phyloP scores from a whole-genome alignment of 2,329 filamentous ascomycete species.

The Aspergillus chevalieri region DNA sequence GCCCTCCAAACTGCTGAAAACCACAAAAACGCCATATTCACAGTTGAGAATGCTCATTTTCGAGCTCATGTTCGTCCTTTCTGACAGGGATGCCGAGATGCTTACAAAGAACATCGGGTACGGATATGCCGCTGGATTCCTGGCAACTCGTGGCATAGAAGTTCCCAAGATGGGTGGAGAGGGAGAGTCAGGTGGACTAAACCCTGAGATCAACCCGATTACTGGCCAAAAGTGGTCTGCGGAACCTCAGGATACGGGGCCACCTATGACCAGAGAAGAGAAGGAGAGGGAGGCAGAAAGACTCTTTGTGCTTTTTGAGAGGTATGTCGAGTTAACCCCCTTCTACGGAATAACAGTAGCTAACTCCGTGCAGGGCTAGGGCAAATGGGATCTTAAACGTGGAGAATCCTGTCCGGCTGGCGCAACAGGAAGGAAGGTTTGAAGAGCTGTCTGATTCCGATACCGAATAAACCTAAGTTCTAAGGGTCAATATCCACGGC shows the following conservation, averaged over 20 bases:
- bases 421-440: slow-evolving; percentile 63
- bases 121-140: slow-evolving; percentile 83
- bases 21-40: slow-evolving; percentile 69
- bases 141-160: slow-evolving; percentile 76
- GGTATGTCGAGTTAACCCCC: slow-evolving; percentile 43
- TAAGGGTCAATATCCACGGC: too few species aligned
- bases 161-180: slow-evolving; percentile 63
- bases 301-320: slow-evolving; percentile 84
- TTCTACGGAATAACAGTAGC: not conserved
- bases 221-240: slow-evolving; percentile 75
- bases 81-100: slow-evolving; percentile 67
- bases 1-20: slow-evolving; percentile 67
- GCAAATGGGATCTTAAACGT: slow-evolving; percentile 70
- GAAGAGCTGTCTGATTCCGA: slow-evolving; percentile 59
- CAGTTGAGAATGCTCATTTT: slow-evolving; percentile 69
- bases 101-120: slow-evolving; percentile 93
- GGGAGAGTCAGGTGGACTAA: slow-evolving; percentile 37
- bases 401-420: slow-evolving; percentile 70
- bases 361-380: slow-evolving; percentile 48
- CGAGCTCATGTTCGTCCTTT: slow-evolving; percentile 78
- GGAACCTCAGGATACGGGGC: slow-evolving; percentile 54
- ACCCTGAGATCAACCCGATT: slow-evolving; percentile 63
- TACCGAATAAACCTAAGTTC: slow-evolving; percentile 20
- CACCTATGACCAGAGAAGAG: slow-evolving; percentile 83
- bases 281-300: slow-evolving; percentile 87